A percentile compares a stretch with the other conserved stretches of the same genome.
These are phyloP conservation scores for Pseudogymnoascus sp. DNA, from an alignment of 2,329 filamentous ascomycete genomes.

Conservation along the genomic window DNA sequence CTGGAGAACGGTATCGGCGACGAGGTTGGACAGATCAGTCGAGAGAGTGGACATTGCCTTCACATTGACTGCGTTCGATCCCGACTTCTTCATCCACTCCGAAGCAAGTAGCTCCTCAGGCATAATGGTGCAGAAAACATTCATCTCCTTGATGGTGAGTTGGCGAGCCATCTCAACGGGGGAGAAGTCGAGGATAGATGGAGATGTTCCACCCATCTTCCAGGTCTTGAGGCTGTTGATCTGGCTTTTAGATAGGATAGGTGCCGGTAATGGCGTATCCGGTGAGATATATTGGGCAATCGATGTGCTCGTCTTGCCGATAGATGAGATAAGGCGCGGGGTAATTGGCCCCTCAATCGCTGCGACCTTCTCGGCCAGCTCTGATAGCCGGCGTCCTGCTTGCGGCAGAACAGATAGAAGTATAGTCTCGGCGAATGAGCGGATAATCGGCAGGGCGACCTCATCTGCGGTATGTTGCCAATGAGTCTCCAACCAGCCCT, in stretches of 20 bases:
- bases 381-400: constrained; percentile 72
- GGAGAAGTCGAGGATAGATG: constrained; percentile 84
- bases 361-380: constrained; percentile 73
- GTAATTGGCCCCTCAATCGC: constrained; percentile 68
- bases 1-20: constrained; percentile 85
- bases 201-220: constrained; percentile 62
- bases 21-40: constrained; percentile 85
- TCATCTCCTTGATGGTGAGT: constrained; percentile 85
- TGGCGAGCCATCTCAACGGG: constrained; percentile 86
- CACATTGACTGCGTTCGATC: constrained; percentile 76
- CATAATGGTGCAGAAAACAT: constrained; percentile 83
- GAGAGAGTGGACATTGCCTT: constrained; percentile 90
- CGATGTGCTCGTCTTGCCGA: constrained; percentile 80
- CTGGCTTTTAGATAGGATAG: constrained; percentile 71
- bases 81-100: constrained; percentile 88
- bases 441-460: constrained; percentile 67
- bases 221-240: constrained; percentile 64
- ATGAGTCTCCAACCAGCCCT: constrained; percentile 94
- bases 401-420: constrained; percentile 64
- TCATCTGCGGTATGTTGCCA: constrained; percentile 81
- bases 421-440: constrained; percentile 70
- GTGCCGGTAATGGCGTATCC: constrained; percentile 64
- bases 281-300: constrained; percentile 63
- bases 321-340: constrained; percentile 74
- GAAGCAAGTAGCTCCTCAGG: constrained; percentile 87